phyloP scores from a whole-genome alignment of 768 basidiomycete genomes.

The Daedaleopsis sinensis region DNA sequence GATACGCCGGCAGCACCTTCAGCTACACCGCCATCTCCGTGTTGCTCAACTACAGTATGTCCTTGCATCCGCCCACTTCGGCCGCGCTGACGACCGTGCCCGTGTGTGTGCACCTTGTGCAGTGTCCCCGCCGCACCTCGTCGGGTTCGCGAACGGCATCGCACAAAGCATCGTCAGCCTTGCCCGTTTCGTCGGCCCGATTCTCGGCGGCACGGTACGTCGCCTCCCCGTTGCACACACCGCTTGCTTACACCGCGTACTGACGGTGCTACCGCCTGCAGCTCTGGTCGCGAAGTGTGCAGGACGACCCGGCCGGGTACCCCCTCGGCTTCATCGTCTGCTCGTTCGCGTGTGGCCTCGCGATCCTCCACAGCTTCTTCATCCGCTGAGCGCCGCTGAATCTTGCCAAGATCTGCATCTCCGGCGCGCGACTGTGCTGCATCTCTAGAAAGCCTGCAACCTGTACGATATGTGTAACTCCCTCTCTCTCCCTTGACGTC shows the following conservation, averaged over 20 bases:
- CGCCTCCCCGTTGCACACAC: too few relatives aligned
- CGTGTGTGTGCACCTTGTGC: background rate
- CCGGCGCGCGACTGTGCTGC: too few relatives aligned
- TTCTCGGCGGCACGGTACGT: conserved; percentile 81
- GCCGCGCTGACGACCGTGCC: background rate
- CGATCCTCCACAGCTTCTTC: conserved; percentile 72
- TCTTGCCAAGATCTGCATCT: background rate
- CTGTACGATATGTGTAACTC: too few relatives aligned
- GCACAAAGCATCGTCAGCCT: conserved; percentile 96
- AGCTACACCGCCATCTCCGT: conserved; percentile 91
- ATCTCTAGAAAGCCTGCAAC: too few relatives aligned
- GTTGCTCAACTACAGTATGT: conserved; percentile 80
- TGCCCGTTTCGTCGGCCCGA: conserved; percentile 87
- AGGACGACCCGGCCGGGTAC: conserved; percentile 69
- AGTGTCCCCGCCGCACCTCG: conserved; percentile 91
- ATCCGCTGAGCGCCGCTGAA: conserved; percentile 61
- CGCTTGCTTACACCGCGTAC: too few relatives aligned
- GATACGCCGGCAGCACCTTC: conserved; percentile 89
- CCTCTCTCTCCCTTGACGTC: too few relatives aligned
- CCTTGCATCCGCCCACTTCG: background rate
- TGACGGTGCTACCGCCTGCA: conserved; percentile 29
- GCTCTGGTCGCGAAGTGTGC: conserved; percentile 77
- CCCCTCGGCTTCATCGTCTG: conserved; percentile 75
- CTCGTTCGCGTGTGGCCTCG: conserved; percentile 58
- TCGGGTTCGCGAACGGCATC: conserved; percentile 93